Base-by-base conservation (phyloP, 495 filamentous ascomycete species). In the Umbilicaria muhlenbergii region DNA sequence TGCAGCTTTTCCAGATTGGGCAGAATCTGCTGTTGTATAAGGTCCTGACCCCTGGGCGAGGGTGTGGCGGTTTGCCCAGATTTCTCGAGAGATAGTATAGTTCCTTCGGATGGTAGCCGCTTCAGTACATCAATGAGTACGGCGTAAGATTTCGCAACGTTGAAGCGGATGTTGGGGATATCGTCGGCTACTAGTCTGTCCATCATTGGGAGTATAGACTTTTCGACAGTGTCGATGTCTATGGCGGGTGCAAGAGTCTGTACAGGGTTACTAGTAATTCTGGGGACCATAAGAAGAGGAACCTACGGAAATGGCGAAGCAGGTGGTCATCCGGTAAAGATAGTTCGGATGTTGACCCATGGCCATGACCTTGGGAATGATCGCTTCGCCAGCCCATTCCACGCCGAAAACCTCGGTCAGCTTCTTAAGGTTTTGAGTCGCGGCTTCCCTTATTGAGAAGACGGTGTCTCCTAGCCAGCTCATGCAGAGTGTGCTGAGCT, bases 291-390 rank as follows among this genome's bases (percentile, higher is more conserved):
- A 8, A 43, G 4, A 13, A 37, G 33, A 42, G 34, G 3, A 34
- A 71, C 84, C 67, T 75, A 98, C 91, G 47, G 89, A 86, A 53
- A 98, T 86, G 39, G 91, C 91, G 57, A 96, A 95, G 64, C 88
- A 95, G 24, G 91, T 98, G 11, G 91, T 98, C 91, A 98, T 98
- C 51, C 91, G 77, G 71, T 98, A 98, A 35, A 98, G 78, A 58
- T 98, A 98, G 63, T 98, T 98, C 18, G 91, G 86, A 57, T 98
- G 92, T 44, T 81, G 78, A 28, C 91, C 91, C 92, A 98, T 94
- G 12, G 79, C 82, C 77, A 94, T 91, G 49, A 98, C 91, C 66
- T 94, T 94, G 28, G 91, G 91, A 51, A 98, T 93, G 53, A 98
- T 98, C 36, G 88, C 86, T 51, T 85, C 82, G 63, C 78, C 86